phyloP scores from a whole-genome alignment of 345 rosid genomes.

The Ailanthus altissimus region DNA sequence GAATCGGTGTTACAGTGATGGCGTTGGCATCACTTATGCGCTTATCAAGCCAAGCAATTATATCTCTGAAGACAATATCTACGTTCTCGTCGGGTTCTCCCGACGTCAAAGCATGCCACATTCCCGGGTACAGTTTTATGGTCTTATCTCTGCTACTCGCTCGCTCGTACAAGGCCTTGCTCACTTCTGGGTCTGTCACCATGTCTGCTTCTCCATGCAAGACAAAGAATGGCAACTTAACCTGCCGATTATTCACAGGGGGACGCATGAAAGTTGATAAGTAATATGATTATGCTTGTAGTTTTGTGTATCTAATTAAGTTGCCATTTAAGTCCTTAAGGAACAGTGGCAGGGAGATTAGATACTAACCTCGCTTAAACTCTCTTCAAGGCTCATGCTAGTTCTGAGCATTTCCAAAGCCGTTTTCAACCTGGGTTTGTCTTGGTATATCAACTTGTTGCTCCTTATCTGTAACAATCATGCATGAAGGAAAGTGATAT shows the following conservation, averaged over 20 bases:
- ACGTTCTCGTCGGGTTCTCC: conserved; percentile 86
- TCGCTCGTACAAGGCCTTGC: conserved; percentile 76
- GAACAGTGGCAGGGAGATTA: background rate
- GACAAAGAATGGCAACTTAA: conserved; percentile 74
- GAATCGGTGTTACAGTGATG: conserved; percentile 31
- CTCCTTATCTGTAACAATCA: conserved; percentile 57
- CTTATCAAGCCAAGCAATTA: conserved; percentile 68
- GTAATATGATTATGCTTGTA: no score
- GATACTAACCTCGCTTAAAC: conserved; percentile 53
- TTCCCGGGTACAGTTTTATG: conserved; percentile 75
- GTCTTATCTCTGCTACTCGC: conserved; percentile 83
- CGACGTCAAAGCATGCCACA: conserved; percentile 90
- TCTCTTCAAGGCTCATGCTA: conserved; percentile 80
- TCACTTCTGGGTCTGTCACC: conserved; percentile 94
- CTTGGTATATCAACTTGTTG: conserved; percentile 93
- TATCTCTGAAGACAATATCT: conserved; percentile 68
- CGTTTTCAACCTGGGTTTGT: conserved; percentile 91
- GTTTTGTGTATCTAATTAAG: no score
- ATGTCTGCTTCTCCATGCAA: conserved; percentile 93
- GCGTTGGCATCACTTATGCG: conserved; percentile 34
- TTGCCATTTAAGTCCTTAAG: no score
- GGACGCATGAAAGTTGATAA: background rate
- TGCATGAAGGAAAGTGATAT: background rate
- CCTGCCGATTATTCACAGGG: conserved; percentile 39
- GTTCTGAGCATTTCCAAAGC: conserved; percentile 92